Base-by-base conservation (phyloP, 2,329 filamentous ascomycete species). In the Monilinia laxa region DNA sequence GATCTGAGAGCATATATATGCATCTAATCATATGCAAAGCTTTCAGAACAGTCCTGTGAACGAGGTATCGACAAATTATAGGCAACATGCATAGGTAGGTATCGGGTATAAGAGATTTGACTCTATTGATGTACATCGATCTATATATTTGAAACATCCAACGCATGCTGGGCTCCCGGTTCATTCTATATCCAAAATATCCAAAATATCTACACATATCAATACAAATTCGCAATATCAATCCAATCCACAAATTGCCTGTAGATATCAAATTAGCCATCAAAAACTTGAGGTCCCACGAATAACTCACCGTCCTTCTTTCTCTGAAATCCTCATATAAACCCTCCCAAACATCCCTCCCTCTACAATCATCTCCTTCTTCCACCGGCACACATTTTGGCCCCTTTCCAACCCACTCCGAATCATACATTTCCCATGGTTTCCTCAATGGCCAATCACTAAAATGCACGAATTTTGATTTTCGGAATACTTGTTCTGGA, bases 401-500 rank as follows among this genome's bases (percentile, higher is more conserved):
- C 1, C 45, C 62, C 38, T 28, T 58, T 42, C 64, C 60, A 6
- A 57, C 49, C 31, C 67, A 66, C 7, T 62, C 58, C 25, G 66
- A n/a, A 38, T 71, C 51, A 9, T 62, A 49, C 54, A 69, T 45
- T 83, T 84, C 53, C 84, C 84, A 87, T 1, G 85, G 85, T 70
- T 87, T 87, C 4, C 83, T 83, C 62, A 86, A 68, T 3, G 85
- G 85, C 81, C 82, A 84, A 73, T 88, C 85, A 25, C 81, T 83
- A 73, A 87, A 88, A 74, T 87, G 85, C 4, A 88, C 80, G 1
- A 86, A 77, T 66, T 84, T 86, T 2, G 85, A 83, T 69, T 86
- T 82, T 5, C 77, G 75, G 42, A 82, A 74, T 3, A 79, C 79
- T 49, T 75, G 76, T 31, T 85, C 80, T 0, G 84, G 78, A 72